A percentile compares a stretch with the other conserved stretches of the same genome.
Evolutionary conservation across 106 monocot genomes (phyloP).

Genomic region (Phalaenopsis equestris): DNA sequence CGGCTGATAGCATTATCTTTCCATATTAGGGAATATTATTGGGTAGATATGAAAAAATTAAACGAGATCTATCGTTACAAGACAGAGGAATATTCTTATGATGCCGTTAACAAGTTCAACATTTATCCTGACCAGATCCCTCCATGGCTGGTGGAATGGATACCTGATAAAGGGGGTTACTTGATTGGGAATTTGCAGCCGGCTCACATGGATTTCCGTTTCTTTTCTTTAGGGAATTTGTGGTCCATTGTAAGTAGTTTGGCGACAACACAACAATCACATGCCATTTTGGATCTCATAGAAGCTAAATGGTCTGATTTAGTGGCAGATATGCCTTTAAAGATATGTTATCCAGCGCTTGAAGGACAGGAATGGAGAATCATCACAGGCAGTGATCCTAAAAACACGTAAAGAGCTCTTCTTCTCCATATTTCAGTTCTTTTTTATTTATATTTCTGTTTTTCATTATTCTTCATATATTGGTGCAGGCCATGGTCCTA

Average conservation of each 20-base stretch:
- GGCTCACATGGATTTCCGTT: conserved; percentile 98
- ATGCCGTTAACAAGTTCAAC: conserved; percentile 98
- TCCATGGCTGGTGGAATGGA: conserved; percentile 98
- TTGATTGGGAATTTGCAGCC: conserved; percentile 97
- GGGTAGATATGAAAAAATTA: conserved; percentile 94
- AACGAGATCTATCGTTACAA: conserved; percentile 98
- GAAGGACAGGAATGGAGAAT: conserved; percentile 95
- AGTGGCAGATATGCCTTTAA: conserved; percentile 96
- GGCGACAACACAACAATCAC: conserved; percentile 75
- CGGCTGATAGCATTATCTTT: conserved; percentile 87
- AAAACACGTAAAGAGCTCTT: conserved; percentile 66
- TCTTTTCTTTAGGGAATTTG: conserved; percentile 94
- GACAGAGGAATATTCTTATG: conserved; percentile 98
- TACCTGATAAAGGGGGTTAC: conserved; percentile 88
- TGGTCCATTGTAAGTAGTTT: conserved; percentile 88
- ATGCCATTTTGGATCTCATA: conserved; percentile 90
- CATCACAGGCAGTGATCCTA: conserved; percentile 96
- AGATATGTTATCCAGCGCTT: conserved; percentile 97
- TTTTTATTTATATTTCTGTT: background rate
- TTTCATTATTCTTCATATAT: background rate
- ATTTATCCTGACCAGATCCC: conserved; percentile 95
- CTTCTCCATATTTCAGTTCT: background rate
- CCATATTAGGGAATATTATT: conserved; percentile 97
- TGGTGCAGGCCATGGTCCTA: conserved; percentile 91
- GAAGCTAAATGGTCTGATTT: conserved; percentile 95